Base-by-base conservation (phyloP, 2,329 filamentous ascomycete genomes). In the Aspergillus aculeatus region DNA sequence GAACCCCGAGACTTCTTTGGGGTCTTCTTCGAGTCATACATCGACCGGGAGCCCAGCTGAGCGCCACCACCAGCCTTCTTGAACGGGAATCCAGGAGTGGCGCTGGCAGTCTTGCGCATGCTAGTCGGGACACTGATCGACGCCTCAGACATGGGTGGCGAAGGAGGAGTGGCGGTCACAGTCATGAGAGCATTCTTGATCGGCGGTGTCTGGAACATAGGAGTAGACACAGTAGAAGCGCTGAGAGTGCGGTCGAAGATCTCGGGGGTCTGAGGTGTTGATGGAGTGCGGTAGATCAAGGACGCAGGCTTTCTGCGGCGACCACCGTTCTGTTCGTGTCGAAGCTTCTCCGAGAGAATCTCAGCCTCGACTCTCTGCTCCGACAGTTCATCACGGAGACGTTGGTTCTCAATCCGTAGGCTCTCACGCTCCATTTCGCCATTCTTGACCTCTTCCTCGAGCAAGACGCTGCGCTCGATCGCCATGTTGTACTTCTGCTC, bases 401-500 rank as follows among this genome's bases (percentile, higher is more conserved):
- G 85, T 77, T 99, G 95, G 10, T 89, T 86, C 70, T 98, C 93
- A 68, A 99, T 97, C 54, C 95, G 87, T 62, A 99, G 81, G 7
- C 81, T 79, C 76, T 99, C 95, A 71, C 95, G 87, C 76, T 99
- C 95, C 77, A 96, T 90, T 72, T 99, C 95, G 50, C 92, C 91
- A 49, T 86, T 84, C 77, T 89, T 94, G 71, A 98, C 90, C 75
- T 98, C 95, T 75, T 97, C 93, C 73, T 99, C 95, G 78, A 97
- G 85, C 84, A 99, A 86, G 26, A 99, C 95, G 10, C 85, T 88
- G 56, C 94, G 84, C 79, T 99, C 95, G 68, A 99, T 96, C 4
- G 93, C 87, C 58, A 96, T 86, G 74, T 97, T 98, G 77, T 95
- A 97, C 77, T 98, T 99, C 63, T 90, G 94, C 78, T 99, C 95